Base-by-base conservation (phyloP, 371 early-diverging fungal genomes). In the Batkoa obscura region DNA sequence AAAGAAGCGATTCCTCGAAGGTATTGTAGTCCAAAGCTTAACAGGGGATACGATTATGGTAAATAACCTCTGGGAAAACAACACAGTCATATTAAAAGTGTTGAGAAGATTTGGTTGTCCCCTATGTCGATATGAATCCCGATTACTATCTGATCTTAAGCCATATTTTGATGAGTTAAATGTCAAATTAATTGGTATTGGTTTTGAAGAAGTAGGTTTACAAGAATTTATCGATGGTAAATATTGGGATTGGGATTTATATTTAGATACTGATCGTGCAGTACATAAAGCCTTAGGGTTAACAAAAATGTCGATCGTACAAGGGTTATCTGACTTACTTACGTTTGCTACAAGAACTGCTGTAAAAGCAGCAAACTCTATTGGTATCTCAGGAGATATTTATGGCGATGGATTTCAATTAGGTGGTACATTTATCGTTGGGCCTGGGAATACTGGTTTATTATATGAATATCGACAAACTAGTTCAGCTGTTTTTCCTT, bases 71-170 rank as follows among this genome's bases (percentile, higher is more conserved):
- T 53, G 53, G 53, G 10, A 23, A 4, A 1, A 2, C 3, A 39
- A 53, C 30, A 43, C n/a, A 2, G 50, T 49, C 3, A 49, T 55
- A 8, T 35, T 55, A 31, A 55, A 55, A 36, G 46, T 55, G 3
- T 35, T 55, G 34, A 23, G 56, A 2, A 43, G 56, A 8, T 55
- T 55, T 31, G 56, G 56, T 13, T 55, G 56, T 42, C 56, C 56
- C 13, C 42, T 53, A 23, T 53, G 53, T 32, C 2, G 53, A 13
- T 53, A 53, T 32, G 53, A 53, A 41, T 12, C 42, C 1, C 37
- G 9, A 1, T 4, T 53, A 2, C 35, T 53, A 1, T 53, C 53
- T 6, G 37, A 53, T 1, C 32, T 31, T 2, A 36, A 38, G 9
- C 3, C 3, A 3, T 5, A 12, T 2, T 53, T 53, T 41, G 53